A percentile compares a stretch with the other conserved stretches of the same genome.
These are phyloP conservation scores for Glycyrrhiza uralensis DNA, from an alignment of 306 rosid species.

Conservation along the genomic window DNA sequence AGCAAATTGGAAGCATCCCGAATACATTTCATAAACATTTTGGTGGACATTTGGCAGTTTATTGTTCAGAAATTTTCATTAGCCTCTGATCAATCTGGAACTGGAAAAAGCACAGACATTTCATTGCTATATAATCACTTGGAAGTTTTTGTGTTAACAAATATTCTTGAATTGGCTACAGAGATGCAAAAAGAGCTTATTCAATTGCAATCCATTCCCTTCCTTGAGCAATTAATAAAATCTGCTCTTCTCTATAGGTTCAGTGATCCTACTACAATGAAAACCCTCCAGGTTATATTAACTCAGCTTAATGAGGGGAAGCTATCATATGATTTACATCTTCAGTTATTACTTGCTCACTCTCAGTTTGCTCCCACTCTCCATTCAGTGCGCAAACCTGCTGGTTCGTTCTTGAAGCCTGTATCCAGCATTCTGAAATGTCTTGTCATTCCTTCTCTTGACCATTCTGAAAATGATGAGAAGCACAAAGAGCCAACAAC, in stretches of 20 bases:
- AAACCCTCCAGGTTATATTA: slow-evolving; percentile 50
- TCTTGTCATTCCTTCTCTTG: slow-evolving; percentile 47
- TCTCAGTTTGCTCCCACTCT: slow-evolving; percentile 79
- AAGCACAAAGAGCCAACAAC: slow-evolving; percentile 24
- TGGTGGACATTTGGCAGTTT: slow-evolving; percentile 71
- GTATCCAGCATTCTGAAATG: slow-evolving; percentile 69
- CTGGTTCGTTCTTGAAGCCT: slow-evolving; percentile 68
- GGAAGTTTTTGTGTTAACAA: slow-evolving; percentile 58
- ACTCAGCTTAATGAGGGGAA: slow-evolving; percentile 50
- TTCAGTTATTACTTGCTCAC: slow-evolving; percentile 76
- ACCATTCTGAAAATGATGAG: slow-evolving; percentile 34
- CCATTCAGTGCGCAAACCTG: slow-evolving; percentile 37
- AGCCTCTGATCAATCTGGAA: slow-evolving; percentile 40
- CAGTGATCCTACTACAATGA: slow-evolving; percentile 63
- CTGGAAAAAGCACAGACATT: slow-evolving; percentile 33
- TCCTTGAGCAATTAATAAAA: slow-evolving; percentile 64
- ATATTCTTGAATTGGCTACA: slow-evolving; percentile 50
- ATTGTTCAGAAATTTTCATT: slow-evolving; percentile 51
- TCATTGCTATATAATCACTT: slow-evolving; percentile 50
- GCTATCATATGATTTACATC: slow-evolving; percentile 52
- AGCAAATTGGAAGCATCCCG: slow-evolving; percentile 39
- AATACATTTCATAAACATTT: slow-evolving; percentile 44
- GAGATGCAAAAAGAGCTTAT: slow-evolving; percentile 52
- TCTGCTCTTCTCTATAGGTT: slow-evolving; percentile 71
- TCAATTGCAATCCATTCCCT: slow-evolving; percentile 55